A percentile compares a stretch with the other conserved stretches of the same genome.
These are phyloP conservation scores for Puccinia polysora DNA, from an alignment of 1,284 basidiomycete genomes.

Conservation along the genomic window DNA sequence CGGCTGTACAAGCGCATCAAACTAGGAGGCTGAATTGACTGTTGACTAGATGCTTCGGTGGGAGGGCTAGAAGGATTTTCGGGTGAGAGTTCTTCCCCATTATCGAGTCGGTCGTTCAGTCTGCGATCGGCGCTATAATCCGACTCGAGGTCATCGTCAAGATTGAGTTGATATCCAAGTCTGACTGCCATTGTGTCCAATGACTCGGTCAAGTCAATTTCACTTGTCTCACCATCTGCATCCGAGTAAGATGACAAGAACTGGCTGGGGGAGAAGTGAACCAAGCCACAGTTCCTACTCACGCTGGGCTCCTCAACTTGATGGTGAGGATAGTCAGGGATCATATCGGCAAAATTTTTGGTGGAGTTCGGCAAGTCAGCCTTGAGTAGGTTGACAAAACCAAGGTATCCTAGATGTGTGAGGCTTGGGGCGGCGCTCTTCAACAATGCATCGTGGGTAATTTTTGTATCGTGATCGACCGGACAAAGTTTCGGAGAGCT, in stretches of 20 bases:
- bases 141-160: neutral
- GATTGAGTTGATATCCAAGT: conserved; percentile 26
- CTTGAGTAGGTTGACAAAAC: conserved; percentile 7
- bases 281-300: neutral
- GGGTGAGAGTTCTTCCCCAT: neutral
- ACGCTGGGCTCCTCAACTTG: neutral
- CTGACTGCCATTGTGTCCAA: conserved; percentile 27
- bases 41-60: neutral
- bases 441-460: no score
- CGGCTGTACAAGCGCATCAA: no score
- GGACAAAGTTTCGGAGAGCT: no score
- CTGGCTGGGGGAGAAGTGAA: neutral
- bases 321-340: neutral
- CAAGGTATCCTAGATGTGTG: no score
- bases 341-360: neutral
- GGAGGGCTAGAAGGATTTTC: neutral
- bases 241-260: neutral
- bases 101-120: neutral
- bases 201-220: conserved; percentile 33
- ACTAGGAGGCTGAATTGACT: no score
- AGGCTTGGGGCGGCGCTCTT: no score
- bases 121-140: neutral
- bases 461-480: no score
- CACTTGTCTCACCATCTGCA: neutral
- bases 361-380: neutral